Evolutionary conservation across 352 stramenopile genomes (phyloP), one percentile per base, ranked within the genome.

Genomic region (Globisporangium yorkense): DNA sequence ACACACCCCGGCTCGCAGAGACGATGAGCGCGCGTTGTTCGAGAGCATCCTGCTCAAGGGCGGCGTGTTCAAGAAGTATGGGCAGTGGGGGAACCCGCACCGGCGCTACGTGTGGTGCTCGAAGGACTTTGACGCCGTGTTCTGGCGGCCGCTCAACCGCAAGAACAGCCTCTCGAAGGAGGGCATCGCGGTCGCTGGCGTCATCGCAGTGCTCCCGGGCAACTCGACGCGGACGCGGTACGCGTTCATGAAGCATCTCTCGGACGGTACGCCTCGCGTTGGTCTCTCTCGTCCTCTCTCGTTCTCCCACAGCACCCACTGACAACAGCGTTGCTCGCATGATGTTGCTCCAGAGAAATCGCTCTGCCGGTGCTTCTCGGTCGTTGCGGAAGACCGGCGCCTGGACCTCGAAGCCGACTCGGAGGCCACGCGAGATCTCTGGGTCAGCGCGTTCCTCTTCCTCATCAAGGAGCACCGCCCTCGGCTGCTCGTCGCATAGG

Each of bases 161-260:
- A 90, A 90, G 54, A 70, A 71, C 52, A 75, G 65, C 27, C 61
- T 86, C 27, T 68, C 64, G 51, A 89, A 86, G 57, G 80, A 90
- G 43, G 67, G 70, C 12, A 70, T 90, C 40, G 33, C 68, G 0
- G 66, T 87, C 9, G 44, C 61, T 15, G 71, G 67, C 9, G 72
- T 90, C 54, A 40, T 85, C 18, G 70, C 71, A 0, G 68, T 90
- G 50, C 57, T 88, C 1, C 78, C 77, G 0, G 77, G 77, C 51
- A 84, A 87, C 62, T 86, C 73, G 12, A 66, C 59, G 9, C 66
- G 77, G 8, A 89, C 80, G 46, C 67, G 75, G 18, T 89, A 89
- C 52, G 80, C 77, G 20, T 89, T 88, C 65, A 87, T 89, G 77
- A 87, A 88, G 47, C 76, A 89, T 40, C 63, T 89, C 37, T 87